Evolutionary conservation across 2,329 filamentous ascomycete species (phyloP).

Genomic region (Apiospora arundinis): DNA sequence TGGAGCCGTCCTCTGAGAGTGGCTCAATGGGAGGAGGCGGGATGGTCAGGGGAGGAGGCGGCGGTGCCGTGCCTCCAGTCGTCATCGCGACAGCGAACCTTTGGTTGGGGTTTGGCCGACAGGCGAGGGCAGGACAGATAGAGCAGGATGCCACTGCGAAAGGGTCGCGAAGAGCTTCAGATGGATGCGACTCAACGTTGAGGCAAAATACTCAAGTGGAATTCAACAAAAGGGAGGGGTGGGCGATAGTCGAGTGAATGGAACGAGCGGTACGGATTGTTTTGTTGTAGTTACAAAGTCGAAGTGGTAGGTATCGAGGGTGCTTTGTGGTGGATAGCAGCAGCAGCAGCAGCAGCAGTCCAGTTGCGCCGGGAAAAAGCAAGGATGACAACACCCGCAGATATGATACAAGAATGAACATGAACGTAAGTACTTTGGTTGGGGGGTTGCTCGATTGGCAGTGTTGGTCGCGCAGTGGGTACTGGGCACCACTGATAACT

Average conservation of each 20-base stretch:
- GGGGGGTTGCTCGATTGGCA: background rate
- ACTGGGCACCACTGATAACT: background rate
- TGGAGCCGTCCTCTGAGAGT: constrained; percentile 73
- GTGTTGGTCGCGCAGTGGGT: background rate
- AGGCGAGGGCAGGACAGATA: background rate
- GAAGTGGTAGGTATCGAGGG: background rate
- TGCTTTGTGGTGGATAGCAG: constrained; percentile 8
- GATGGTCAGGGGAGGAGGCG: constrained; percentile 53
- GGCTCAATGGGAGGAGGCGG: constrained; percentile 53
- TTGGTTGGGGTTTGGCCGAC: background rate
- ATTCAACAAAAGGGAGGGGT: too few species aligned
- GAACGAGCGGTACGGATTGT: background rate
- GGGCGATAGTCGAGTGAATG: background rate
- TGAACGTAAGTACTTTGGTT: background rate
- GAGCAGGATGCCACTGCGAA: background rate
- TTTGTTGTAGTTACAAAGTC: too few species aligned
- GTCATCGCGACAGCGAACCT: constrained; percentile 50
- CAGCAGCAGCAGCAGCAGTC: background rate
- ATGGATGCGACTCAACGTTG: background rate
- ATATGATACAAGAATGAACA: background rate
- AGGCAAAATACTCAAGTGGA: background rate
- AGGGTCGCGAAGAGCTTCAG: background rate
- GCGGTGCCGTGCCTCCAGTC: constrained; percentile 48
- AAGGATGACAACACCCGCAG: constrained; percentile 8
- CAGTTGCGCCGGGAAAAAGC: constrained; percentile 11